phyloP scores from a whole-genome alignment of 176 grass and related monocot genomes.

The Ensete glaucum region DNA sequence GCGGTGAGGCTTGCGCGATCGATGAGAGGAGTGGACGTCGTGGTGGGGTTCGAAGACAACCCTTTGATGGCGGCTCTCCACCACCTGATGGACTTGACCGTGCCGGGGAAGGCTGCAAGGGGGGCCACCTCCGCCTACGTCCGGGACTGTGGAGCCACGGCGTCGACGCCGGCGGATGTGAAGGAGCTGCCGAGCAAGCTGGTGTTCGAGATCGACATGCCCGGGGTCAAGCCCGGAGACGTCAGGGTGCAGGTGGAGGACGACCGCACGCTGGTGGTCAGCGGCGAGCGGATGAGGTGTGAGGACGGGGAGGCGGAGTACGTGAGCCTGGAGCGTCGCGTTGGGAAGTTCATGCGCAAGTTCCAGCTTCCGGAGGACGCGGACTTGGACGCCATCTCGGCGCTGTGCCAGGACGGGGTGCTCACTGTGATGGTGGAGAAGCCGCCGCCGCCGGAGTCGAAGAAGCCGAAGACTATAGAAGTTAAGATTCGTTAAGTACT shows the following conservation, averaged over 20 bases:
- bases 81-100: too few relatives aligned
- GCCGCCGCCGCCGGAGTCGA: slow-evolving; percentile 37
- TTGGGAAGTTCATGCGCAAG: slow-evolving; percentile 55
- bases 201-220: slow-evolving; percentile 40
- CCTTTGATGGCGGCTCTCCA: too few relatives aligned
- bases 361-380: slow-evolving; percentile 42
- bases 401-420: slow-evolving; percentile 45
- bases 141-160: too few relatives aligned
- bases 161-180: too few relatives aligned
- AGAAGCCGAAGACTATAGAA: slow-evolving; percentile 42
- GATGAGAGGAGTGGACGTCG: too few relatives aligned
- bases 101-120: too few relatives aligned
- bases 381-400: slow-evolving; percentile 32
- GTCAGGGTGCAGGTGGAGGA: slow-evolving; percentile 58
- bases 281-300: slow-evolving; percentile 28
- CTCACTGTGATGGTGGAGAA: slow-evolving; percentile 50
- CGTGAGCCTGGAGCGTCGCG: slow-evolving; percentile 44
- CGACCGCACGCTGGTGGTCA: slow-evolving; percentile 40
- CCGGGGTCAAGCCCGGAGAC: slow-evolving; percentile 37
- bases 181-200: too few relatives aligned
- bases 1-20: too few relatives aligned
- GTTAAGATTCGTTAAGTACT: slow-evolving; percentile 6
- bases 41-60: too few relatives aligned
- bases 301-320: slow-evolving; percentile 17
- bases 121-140: too few relatives aligned